phyloP scores from a whole-genome alignment of 768 basidiomycete genomes.

The Suillus discolor region DNA sequence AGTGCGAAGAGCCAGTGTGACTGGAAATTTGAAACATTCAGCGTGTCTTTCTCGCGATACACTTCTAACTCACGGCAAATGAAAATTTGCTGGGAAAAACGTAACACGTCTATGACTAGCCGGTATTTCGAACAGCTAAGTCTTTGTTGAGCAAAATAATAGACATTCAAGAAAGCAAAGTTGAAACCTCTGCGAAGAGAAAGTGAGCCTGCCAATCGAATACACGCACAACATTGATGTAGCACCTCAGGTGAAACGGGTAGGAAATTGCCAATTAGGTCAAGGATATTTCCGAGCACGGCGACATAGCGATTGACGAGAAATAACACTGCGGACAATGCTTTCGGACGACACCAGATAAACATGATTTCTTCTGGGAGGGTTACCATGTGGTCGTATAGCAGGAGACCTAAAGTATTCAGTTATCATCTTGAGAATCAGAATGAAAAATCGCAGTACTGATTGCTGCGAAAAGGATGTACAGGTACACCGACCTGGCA shows the following conservation, averaged over 20 bases:
- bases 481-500: slow-evolving; percentile 6
- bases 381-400: slow-evolving; percentile 34
- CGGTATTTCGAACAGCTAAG: slow-evolving; percentile 43
- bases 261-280: slow-evolving; percentile 31
- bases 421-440: too few species aligned
- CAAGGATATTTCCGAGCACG: slow-evolving; percentile 40
- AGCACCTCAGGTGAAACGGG: slow-evolving; percentile 5
- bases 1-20: too few species aligned
- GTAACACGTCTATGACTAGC: slow-evolving; percentile 41
- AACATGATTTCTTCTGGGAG: slow-evolving; percentile 41
- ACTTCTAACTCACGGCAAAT: slow-evolving; percentile 43
- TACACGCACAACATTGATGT: neutral
- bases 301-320: slow-evolving; percentile 53
- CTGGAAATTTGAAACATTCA: neutral
- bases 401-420: slow-evolving; percentile 23
- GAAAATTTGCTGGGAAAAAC: slow-evolving; percentile 46
- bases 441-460: neutral
- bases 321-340: slow-evolving; percentile 44
- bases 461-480: neutral
- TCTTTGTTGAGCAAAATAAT: neutral
- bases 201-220: neutral
- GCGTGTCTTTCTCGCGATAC: neutral
- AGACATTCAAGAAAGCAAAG: neutral
- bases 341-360: slow-evolving; percentile 47
- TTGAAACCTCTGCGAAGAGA: slow-evolving; percentile 8